Evolutionary conservation across 345 rosid species (phyloP).

Genomic region (Gossypium longicalyx): DNA sequence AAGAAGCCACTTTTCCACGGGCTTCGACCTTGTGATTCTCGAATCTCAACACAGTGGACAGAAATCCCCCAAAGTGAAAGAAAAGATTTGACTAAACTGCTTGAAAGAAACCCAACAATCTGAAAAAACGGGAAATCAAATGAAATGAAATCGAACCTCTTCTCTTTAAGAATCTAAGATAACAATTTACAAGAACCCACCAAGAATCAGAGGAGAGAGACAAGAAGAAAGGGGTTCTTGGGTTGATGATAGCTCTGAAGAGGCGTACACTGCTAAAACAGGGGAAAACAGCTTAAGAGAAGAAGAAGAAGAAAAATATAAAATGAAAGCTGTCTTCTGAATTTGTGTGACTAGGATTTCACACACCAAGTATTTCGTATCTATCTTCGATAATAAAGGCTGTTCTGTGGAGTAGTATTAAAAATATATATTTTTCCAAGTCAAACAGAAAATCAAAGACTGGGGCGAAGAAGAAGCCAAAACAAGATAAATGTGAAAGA

Average conservation of each 20-base stretch:
- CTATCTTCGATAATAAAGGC: background rate
- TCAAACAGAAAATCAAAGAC: slow-evolving; percentile 1
- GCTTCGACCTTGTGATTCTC: slow-evolving; percentile 5
- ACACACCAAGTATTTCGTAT: background rate
- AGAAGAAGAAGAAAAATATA: background rate
- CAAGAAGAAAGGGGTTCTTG: no score
- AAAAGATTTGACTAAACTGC: background rate
- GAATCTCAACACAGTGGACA: background rate
- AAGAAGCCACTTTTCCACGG: background rate
- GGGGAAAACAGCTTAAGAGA: background rate
- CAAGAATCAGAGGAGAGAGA: no score
- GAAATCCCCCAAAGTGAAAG: background rate
- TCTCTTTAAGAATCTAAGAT: background rate
- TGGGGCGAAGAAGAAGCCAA: background rate
- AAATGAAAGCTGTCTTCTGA: background rate
- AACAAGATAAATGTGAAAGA: background rate
- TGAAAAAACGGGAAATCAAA: background rate
- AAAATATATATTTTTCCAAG: background rate
- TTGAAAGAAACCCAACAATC: background rate
- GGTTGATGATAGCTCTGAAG: no score
- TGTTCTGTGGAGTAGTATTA: background rate
- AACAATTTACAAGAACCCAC: no score
- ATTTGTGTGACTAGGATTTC: slow-evolving; percentile 4
- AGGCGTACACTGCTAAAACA: no score
- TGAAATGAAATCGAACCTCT: background rate